Conservation (phyloP, 495 filamentous ascomycete genomes). For the Podospora pseudopauciseta region DNA sequence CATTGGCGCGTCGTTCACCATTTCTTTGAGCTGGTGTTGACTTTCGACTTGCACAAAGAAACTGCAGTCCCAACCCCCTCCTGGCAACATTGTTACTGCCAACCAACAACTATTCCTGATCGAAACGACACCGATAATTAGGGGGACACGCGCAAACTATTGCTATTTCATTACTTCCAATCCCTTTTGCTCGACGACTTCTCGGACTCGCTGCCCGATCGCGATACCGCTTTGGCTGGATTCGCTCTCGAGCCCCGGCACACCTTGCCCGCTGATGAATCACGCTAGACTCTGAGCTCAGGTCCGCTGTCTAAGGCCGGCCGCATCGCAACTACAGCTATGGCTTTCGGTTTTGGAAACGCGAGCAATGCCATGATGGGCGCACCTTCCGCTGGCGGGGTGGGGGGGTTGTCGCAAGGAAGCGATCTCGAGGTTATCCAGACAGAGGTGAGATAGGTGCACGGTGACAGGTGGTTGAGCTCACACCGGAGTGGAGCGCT, state of each 20-base stretch:
- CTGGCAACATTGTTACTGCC: not conserved
- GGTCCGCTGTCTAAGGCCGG: slow-evolving; percentile 27
- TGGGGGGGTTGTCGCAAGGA: slow-evolving; percentile 45
- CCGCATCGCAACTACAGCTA: slow-evolving; percentile 39
- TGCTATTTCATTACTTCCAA: not conserved
- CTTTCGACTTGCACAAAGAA: not conserved
- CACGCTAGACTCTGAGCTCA: slow-evolving; percentile 21
- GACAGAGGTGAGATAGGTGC: slow-evolving; percentile 39
- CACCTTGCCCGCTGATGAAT: slow-evolving; percentile 18
- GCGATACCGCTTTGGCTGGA: slow-evolving; percentile 6
- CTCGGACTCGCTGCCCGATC: not conserved
- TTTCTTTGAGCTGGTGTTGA: slow-evolving; percentile 9
- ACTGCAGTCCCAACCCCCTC: not conserved
- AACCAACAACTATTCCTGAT: not conserved
- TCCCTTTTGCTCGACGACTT: not conserved
- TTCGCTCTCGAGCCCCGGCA: not conserved
- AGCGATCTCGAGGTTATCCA: slow-evolving; percentile 57
- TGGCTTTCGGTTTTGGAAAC: slow-evolving; percentile 64
- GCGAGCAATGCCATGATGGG: slow-evolving; percentile 28
- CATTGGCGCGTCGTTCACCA: slow-evolving; percentile 9
- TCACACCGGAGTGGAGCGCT: not conserved
- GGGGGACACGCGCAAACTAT: not conserved
- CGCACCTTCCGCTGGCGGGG: slow-evolving; percentile 29
- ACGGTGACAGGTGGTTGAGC: not conserved
- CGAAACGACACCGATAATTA: not conserved